These are phyloP conservation scores for Boletus rubropictus DNA, from an alignment of 768 basidiomycete genomes.

Conservation along the genomic window DNA sequence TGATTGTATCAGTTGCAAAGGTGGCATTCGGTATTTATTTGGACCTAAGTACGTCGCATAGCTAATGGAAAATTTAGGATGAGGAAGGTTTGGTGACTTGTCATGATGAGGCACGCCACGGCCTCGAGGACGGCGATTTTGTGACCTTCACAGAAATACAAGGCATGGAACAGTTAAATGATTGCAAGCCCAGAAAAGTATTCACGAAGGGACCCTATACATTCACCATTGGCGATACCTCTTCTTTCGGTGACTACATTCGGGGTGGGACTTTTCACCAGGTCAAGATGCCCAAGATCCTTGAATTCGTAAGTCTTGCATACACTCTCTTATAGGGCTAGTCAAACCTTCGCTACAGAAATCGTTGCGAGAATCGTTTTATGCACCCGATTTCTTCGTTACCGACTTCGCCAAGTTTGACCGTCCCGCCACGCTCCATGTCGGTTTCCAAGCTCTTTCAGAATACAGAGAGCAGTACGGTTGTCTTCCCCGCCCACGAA, in stretches of 20 bases:
- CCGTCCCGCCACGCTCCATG: slow-evolving; percentile 83
- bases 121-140: slow-evolving; percentile 97
- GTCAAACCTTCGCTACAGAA: slow-evolving; percentile 50
- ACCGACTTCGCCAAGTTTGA: slow-evolving; percentile 98
- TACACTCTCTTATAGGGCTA: neutral
- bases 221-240: slow-evolving; percentile 91
- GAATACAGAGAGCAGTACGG: slow-evolving; percentile 61
- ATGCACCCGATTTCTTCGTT: slow-evolving; percentile 80
- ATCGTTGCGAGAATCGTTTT: slow-evolving; percentile 82
- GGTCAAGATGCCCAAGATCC: slow-evolving; percentile 97
- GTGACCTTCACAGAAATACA: slow-evolving; percentile 95
- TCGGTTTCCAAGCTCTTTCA: slow-evolving; percentile 90
- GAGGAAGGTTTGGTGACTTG: slow-evolving; percentile 92
- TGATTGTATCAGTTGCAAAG: slow-evolving; percentile 93
- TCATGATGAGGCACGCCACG: slow-evolving; percentile 94
- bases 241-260: slow-evolving; percentile 68
- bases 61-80: slow-evolving; percentile 42
- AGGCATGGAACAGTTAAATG: slow-evolving; percentile 90
- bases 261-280: slow-evolving; percentile 93
- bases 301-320: slow-evolving; percentile 74
- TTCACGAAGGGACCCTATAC: slow-evolving; percentile 96
- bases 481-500: slow-evolving; percentile 77
- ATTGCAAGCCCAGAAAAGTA: slow-evolving; percentile 85
- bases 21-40: slow-evolving; percentile 34
- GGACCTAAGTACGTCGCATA: neutral